Conservation (phyloP, 2,329 filamentous ascomycete species). For the Corinectria fuckeliana region DNA sequence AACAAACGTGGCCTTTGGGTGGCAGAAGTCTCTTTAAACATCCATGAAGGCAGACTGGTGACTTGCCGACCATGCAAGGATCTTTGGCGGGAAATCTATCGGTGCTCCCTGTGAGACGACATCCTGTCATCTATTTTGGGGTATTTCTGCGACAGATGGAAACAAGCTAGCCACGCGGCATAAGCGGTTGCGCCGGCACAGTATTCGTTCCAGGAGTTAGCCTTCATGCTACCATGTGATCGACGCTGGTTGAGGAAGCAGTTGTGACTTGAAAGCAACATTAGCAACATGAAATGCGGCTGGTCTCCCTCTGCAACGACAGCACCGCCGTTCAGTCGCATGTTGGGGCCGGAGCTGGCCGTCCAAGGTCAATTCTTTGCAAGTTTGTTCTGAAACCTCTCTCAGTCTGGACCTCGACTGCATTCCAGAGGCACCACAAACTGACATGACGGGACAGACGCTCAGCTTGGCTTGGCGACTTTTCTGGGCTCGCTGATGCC, state of each 20-base stretch:
- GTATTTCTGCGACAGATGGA: conserved; percentile 5
- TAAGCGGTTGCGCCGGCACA: not conserved
- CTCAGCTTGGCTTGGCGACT: conserved; percentile 89
- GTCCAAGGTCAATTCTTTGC: not conserved
- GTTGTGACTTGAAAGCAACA: not conserved
- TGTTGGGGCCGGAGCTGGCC: not conserved
- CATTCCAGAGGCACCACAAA: conserved; percentile 27
- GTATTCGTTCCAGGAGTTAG: not conserved
- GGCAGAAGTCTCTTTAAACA: not conserved
- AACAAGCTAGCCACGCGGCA: not conserved
- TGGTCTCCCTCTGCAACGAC: not conserved
- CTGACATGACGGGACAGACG: conserved; percentile 11
- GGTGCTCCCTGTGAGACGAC: conserved; percentile 3
- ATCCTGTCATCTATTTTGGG: conserved; percentile 3
- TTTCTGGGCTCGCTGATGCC: conserved; percentile 82
- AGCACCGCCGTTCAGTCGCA: not conserved
- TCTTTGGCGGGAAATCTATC: conserved; percentile 17
- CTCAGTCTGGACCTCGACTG: conserved; percentile 14
- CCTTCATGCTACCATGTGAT: not conserved
- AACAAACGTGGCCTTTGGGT: not conserved
- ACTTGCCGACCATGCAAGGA: not conserved
- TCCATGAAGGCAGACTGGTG: not conserved
- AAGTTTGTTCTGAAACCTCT: conserved; percentile 24
- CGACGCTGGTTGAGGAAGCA: not conserved
- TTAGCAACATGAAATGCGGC: not conserved